Conservation (phyloP, 176 grass and related monocot species). For the Aegilops tauschii region DNA sequence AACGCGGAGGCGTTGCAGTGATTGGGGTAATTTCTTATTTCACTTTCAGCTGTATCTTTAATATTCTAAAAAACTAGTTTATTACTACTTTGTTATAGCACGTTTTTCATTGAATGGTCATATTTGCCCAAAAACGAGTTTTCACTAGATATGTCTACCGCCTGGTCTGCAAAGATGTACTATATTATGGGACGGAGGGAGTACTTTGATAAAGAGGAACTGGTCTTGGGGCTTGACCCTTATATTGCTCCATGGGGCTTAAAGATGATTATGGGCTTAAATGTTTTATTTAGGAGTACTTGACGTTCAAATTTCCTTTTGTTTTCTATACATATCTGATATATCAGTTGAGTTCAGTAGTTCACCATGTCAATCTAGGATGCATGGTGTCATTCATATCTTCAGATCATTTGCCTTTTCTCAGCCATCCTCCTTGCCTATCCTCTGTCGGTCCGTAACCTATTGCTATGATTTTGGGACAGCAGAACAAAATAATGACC, state of each 20-base stretch:
- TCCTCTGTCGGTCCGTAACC: not conserved
- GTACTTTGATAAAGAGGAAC: not conserved
- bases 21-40: constrained; percentile 44
- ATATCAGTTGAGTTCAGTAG: not conserved
- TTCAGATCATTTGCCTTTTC: constrained; percentile 11
- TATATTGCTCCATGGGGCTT: not conserved
- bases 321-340: not conserved
- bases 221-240: not conserved
- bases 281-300: not conserved
- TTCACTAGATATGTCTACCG: not conserved
- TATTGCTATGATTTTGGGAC: not conserved
- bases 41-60: constrained; percentile 5
- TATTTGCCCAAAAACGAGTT: not conserved
- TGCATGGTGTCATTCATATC: not conserved
- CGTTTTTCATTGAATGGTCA: constrained; percentile 1
- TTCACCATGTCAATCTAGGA: not conserved
- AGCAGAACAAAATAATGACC: not conserved
- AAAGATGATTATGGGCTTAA: constrained; percentile 1
- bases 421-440: not conserved
- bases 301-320: not conserved
- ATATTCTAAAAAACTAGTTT: not conserved
- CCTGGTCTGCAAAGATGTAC: not conserved
- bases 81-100: constrained; percentile 2
- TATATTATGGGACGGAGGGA: too few species aligned
- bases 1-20: constrained; percentile 72